These are phyloP conservation scores for Stenogyne calaminthoides DNA, from an alignment of 305 asterid genomes.

Conservation along the genomic window DNA sequence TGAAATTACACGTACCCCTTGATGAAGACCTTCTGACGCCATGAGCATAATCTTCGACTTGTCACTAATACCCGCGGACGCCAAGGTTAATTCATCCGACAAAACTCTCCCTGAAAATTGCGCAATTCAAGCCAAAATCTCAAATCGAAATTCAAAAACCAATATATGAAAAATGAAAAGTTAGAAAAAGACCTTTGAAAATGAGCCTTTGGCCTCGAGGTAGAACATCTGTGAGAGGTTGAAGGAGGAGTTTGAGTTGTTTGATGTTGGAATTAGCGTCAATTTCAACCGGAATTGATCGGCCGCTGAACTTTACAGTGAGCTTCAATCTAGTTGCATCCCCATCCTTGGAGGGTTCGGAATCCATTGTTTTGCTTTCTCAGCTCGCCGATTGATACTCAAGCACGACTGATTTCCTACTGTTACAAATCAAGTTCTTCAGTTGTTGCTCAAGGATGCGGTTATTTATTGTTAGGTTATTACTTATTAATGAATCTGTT, in stretches of 20 bases:
- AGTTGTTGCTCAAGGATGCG: not conserved
- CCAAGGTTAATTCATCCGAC: conserved; percentile 62
- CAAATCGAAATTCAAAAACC: conserved; percentile 6
- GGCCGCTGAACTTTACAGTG: conserved; percentile 64
- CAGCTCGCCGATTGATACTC: conserved; percentile 7
- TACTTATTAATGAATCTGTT: too few relatives aligned
- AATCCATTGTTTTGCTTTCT: conserved; percentile 37
- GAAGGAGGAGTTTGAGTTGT: conserved; percentile 68
- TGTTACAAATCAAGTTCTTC: not conserved
- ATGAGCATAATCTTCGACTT: conserved; percentile 89
- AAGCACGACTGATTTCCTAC: not conserved
- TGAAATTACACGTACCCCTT: conserved; percentile 61
- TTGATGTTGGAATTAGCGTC: conserved; percentile 50
- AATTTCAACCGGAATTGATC: conserved; percentile 63
- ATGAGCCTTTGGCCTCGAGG: conserved; percentile 95
- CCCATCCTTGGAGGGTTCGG: conserved; percentile 23
- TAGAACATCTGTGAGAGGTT: conserved; percentile 83
- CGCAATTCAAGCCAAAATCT: conserved; percentile 8
- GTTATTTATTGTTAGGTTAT: not conserved
- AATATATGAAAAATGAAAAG: not conserved
- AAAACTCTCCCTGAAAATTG: conserved; percentile 58
- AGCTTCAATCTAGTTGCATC: conserved; percentile 37
- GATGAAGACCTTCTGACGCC: conserved; percentile 84
- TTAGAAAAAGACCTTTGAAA: conserved; percentile 55
- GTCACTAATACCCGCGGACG: conserved; percentile 47